Conservation (phyloP, 331 rosid genomes). For the Cydonia oblonga region DNA sequence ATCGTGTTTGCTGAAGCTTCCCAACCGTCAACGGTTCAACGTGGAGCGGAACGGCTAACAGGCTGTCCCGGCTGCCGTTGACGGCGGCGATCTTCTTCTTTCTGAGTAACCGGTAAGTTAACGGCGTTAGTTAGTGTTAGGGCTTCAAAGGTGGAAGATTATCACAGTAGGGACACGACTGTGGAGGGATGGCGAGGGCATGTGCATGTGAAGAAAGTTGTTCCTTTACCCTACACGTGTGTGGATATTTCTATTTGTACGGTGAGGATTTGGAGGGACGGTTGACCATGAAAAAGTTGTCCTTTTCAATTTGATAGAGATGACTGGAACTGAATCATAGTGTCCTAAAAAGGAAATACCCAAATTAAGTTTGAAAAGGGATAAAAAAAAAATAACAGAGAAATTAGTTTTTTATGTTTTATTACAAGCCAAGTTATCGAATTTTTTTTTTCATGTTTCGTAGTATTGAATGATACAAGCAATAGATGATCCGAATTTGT, state of each 20-base stretch:
- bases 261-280: neutral
- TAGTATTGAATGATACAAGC: no score
- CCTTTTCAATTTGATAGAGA: neutral
- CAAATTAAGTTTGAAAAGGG: no score
- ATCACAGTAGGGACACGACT: neutral
- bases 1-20: neutral
- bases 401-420: no score
- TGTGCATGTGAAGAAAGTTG: neutral
- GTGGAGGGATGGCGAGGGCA: neutral
- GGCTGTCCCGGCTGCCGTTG: neutral
- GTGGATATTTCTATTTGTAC: neutral
- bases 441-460: no score
- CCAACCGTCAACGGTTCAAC: neutral
- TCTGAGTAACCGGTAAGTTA: neutral
- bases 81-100: constrained; percentile 1
- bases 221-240: neutral
- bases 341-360: neutral
- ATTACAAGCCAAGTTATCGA: no score
- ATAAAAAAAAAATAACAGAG: no score
- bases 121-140: neutral
- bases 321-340: neutral
- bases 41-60: neutral
- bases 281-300: neutral
- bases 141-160: neutral
- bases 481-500: no score